These are phyloP conservation scores for Salpingoeca rosetta DNA, from an alignment of 78 protist genomes.

Conservation along the genomic window DNA sequence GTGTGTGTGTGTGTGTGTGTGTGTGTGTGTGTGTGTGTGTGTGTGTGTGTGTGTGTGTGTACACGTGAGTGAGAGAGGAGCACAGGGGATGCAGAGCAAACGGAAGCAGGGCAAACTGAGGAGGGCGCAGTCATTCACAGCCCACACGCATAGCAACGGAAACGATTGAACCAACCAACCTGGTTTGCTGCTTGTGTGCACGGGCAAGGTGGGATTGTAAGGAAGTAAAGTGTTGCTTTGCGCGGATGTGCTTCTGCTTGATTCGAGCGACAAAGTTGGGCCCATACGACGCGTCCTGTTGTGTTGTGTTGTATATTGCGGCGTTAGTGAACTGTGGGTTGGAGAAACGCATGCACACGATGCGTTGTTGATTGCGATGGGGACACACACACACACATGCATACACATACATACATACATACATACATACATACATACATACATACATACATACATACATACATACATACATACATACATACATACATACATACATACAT, in stretches of 20 bases:
- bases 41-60: not conserved
- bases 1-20: not conserved
- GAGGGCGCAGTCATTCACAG: not conserved
- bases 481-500: too few relatives aligned
- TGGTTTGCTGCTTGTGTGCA: not conserved
- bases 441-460: too few relatives aligned
- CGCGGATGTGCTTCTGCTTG: not conserved
- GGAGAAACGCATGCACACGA: too few relatives aligned
- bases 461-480: too few relatives aligned
- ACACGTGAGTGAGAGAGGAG: not conserved
- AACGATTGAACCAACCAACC: not conserved
- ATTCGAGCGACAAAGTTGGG: not conserved
- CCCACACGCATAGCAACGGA: too few relatives aligned
- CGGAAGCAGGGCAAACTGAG: not conserved
- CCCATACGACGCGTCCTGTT: not conserved
- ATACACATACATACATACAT: too few relatives aligned
- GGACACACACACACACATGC: too few relatives aligned
- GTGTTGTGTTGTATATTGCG: too few relatives aligned
- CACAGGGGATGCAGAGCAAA: not conserved
- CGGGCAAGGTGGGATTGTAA: not conserved
- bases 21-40: not conserved
- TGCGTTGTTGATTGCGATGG: too few relatives aligned
- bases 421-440: too few relatives aligned
- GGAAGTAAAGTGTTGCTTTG: not conserved
- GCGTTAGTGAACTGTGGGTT: too few relatives aligned